Conservation (phyloP, 106 monocot genomes). For the Dendrobium catenatum region DNA sequence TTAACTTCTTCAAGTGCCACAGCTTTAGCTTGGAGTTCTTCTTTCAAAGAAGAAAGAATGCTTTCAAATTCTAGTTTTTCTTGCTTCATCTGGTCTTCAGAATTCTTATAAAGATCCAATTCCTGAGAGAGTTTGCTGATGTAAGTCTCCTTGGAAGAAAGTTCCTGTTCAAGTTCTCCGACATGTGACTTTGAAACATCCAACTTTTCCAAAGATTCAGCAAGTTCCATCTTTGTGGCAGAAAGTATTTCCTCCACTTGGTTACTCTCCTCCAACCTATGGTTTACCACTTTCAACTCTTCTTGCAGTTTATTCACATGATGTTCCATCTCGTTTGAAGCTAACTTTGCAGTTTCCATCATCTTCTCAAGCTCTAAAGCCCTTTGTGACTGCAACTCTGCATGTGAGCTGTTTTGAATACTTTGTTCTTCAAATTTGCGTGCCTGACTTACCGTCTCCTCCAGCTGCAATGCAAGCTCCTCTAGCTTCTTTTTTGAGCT, state of each 20-base stretch:
- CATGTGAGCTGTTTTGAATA: conserved; percentile 32
- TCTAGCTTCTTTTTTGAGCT: conserved; percentile 40
- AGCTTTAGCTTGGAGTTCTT: conserved; percentile 43
- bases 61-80: conserved; percentile 37
- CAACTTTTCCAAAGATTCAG: conserved; percentile 22
- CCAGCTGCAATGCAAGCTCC: conserved; percentile 41
- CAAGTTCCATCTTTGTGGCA: conserved; percentile 33
- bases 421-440: conserved; percentile 34
- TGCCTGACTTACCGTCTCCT: conserved; percentile 18
- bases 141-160: conserved; percentile 31
- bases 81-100: conserved; percentile 57
- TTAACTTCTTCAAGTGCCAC: conserved; percentile 29
- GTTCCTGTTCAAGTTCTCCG: conserved; percentile 48
- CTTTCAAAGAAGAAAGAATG: conserved; percentile 32
- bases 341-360: conserved; percentile 32
- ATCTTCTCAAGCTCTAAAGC: conserved; percentile 46
- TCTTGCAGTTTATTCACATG: conserved; percentile 38
- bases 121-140: conserved; percentile 55
- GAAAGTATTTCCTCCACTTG: conserved; percentile 45
- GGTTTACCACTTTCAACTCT: conserved; percentile 34
- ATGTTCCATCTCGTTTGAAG: conserved; percentile 43
- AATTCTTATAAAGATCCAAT: conserved; percentile 30
- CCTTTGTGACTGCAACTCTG: conserved; percentile 38
- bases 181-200: conserved; percentile 53
- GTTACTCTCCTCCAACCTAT: conserved; percentile 31